Base-by-base conservation (phyloP, 1,284 basidiomycete genomes). In the Apiotrichum laibachii region DNA sequence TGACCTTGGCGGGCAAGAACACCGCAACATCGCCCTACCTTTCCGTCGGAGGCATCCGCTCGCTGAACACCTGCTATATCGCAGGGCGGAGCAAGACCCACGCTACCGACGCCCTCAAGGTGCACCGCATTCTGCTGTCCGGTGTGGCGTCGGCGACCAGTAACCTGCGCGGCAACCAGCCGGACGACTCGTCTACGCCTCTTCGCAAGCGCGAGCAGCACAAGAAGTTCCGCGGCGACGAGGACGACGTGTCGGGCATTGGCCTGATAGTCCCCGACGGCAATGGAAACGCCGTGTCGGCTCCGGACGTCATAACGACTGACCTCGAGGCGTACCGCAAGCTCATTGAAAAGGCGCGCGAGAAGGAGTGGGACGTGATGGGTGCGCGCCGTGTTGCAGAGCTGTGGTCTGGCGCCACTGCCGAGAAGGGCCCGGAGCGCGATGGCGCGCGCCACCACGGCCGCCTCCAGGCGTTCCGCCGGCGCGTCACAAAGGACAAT, bases 301-400 rank as follows among this genome's bases (percentile, higher is more conserved):
- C 71, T 10, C 72, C 72, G 5, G 71, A 74, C 53, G 63, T 68
- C 15, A 73, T 72, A 42, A 75, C 73, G 1, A 65, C 63, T 2
- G 68, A 74, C 56, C 64, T 70, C 34, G 73, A 71, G 50, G 71
- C 72, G 53, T 77, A 77, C 60, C 67, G 64, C 26, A 67, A 64
- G 39, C 68, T 71, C 4, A 64, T 77, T n/a, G 61, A 73, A 52
- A 73, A 71, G 56, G 66, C 64, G 26, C 56, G 70, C 16, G 72
- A 77, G 39, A 72, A 72, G 53, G 75, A 77, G 47, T 71, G 70
- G 71, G 72, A 72, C 53, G 39, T 67, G 15, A 71, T 75, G 61
- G 75, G 75, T 15, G 72, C 72, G 5, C 60, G 73, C n/a, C 58
- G 70, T 16, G 57, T 77, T 13, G 73, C 69, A 3, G 67, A 69